A percentile compares a stretch with the other conserved stretches of the same genome.
Conservation (phyloP, 257 asterid genomes). For the Craterostigma plantagineum region DNA sequence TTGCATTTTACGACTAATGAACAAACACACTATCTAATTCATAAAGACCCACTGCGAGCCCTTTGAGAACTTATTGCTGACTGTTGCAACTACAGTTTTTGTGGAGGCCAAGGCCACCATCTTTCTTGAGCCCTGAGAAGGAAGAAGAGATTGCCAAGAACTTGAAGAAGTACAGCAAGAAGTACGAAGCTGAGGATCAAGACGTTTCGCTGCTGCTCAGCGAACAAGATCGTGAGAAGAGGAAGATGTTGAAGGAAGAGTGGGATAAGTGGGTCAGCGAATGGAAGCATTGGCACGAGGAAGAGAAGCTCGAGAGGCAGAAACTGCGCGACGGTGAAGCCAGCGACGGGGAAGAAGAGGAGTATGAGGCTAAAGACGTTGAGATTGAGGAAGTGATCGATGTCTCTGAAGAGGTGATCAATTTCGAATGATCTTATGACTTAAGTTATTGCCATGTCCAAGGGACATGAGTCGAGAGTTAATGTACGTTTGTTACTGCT, state of each 20-base stretch:
- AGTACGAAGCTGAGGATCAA: slow-evolving; percentile 74
- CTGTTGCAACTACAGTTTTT: slow-evolving; percentile 25
- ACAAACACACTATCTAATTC: no score
- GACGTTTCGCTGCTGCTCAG: slow-evolving; percentile 65
- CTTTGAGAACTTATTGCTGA: no score
- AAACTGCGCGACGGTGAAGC: slow-evolving; percentile 74
- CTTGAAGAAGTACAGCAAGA: slow-evolving; percentile 58
- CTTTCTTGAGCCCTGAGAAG: slow-evolving; percentile 60
- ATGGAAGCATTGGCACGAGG: slow-evolving; percentile 63
- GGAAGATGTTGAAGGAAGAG: slow-evolving; percentile 67
- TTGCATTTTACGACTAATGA: no score
- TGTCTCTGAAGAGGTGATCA: slow-evolving; percentile 56
- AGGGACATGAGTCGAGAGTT: no score
- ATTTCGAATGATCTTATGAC: slow-evolving; percentile 24
- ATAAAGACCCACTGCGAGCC: no score
- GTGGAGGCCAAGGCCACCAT: slow-evolving; percentile 93
- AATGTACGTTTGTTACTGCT: no score
- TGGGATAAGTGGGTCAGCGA: slow-evolving; percentile 66
- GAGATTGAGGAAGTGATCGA: slow-evolving; percentile 60
- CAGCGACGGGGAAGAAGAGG: slow-evolving; percentile 50
- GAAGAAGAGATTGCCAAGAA: slow-evolving; percentile 85
- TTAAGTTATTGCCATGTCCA: no score
- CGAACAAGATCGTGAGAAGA: slow-evolving; percentile 79
- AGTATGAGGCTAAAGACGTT: slow-evolving; percentile 76
- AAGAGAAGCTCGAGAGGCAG: slow-evolving; percentile 57